Conservation (phyloP, 2,329 filamentous ascomycete genomes). For the Trichoderma cornu-damae region DNA sequence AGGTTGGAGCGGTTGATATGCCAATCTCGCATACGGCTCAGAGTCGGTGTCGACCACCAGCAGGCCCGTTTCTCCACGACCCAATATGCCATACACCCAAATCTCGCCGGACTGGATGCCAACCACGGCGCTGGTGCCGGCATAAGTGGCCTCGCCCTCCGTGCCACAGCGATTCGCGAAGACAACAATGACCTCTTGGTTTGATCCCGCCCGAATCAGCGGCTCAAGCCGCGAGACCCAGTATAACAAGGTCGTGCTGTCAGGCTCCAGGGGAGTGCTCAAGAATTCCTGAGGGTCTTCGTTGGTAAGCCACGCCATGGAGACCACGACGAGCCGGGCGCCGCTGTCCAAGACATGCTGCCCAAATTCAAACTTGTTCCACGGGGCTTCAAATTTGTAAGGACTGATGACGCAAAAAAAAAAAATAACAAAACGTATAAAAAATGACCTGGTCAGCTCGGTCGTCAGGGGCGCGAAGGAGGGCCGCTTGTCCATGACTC, state of each 20-base stretch:
- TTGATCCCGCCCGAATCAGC: slow-evolving; percentile 45
- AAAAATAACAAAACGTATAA: no score
- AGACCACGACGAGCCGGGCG: slow-evolving; percentile 61
- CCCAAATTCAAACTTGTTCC: slow-evolving; percentile 41
- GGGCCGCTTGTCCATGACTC: slow-evolving; percentile 21
- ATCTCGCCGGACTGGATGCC: slow-evolving; percentile 61
- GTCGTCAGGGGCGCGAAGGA: neutral
- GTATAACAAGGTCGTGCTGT: slow-evolving; percentile 68
- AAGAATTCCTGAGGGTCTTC: slow-evolving; percentile 45
- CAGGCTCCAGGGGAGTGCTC: slow-evolving; percentile 52
- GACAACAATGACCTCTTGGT: slow-evolving; percentile 61
- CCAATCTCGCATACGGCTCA: slow-evolving; percentile 42
- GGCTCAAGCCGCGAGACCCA: slow-evolving; percentile 71
- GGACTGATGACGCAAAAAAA: slow-evolving; percentile 27
- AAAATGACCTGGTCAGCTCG: neutral
- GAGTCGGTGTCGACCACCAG: slow-evolving; percentile 60
- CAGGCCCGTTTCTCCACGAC: slow-evolving; percentile 63
- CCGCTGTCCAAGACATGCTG: slow-evolving; percentile 52
- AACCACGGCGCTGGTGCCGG: slow-evolving; percentile 68
- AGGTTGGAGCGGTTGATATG: slow-evolving; percentile 23
- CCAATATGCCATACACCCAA: slow-evolving; percentile 63
- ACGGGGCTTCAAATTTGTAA: slow-evolving; percentile 37
- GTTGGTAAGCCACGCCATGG: slow-evolving; percentile 72
- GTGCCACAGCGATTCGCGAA: slow-evolving; percentile 66
- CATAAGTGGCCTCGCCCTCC: slow-evolving; percentile 63